Conservation (phyloP, 2,329 filamentous ascomycete genomes). For the Pseudogymnoascus sp. region DNA sequence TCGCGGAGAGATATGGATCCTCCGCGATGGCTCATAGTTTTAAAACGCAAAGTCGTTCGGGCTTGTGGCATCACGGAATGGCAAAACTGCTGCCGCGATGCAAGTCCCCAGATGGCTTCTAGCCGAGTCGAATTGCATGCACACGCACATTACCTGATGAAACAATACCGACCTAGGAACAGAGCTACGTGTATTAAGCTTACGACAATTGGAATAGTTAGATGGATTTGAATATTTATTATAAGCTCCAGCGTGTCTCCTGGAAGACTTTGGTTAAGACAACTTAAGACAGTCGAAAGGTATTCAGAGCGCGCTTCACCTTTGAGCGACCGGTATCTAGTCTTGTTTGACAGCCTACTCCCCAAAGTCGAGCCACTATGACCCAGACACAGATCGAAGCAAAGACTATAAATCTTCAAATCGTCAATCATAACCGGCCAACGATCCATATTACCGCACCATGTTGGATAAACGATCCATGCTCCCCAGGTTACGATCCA, state of each 20-base stretch:
- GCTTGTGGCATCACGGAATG: not conserved
- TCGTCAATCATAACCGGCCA: not conserved
- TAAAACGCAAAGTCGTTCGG: not conserved
- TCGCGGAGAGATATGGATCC: not conserved
- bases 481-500: slow-evolving; percentile 43
- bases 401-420: not conserved
- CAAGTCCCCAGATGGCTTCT: not conserved
- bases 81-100: not conserved
- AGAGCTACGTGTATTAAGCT: not conserved
- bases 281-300: not conserved
- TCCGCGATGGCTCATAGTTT: not conserved
- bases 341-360: not conserved
- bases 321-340: not conserved
- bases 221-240: not conserved
- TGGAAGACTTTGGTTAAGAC: not conserved
- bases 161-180: not conserved
- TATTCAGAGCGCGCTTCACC: not conserved
- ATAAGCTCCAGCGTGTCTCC: not conserved
- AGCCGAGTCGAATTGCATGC: not conserved
- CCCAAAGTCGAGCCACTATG: not conserved
- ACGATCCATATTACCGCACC: slow-evolving; percentile 11
- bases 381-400: not conserved
- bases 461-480: slow-evolving; percentile 38
- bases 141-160: not conserved
- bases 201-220: not conserved